Evolutionary conservation across 2,329 filamentous ascomycete genomes (phyloP), one percentile per base, ranked within the genome.

Genomic region (Aaosphaeria arxii): DNA sequence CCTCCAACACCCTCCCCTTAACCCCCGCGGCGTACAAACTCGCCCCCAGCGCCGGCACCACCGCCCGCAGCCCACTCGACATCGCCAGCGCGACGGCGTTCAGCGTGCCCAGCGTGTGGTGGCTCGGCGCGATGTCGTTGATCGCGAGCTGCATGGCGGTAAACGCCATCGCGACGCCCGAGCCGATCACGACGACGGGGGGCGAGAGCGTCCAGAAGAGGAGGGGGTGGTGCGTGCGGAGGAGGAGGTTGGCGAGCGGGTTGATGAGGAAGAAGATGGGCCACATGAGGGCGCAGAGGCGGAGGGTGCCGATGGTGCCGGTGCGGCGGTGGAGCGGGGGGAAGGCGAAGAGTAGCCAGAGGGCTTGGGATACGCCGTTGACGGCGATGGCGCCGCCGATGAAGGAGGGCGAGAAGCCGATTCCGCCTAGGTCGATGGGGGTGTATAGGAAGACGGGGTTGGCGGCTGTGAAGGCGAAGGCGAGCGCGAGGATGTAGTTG

Each of bases 291-390:
- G 77, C 78, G 62, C 86, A 88, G 6, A 71, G 54, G 5, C 78
- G 77, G 51, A 92, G 71, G 0, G 91, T 73, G 4, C 77, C 79
- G 28, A 83, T 84, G 5, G 87, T 91, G 7, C 88, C 87, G 24
- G 84, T 65, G 17, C 80, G 80, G 33, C 69, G 73, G 61, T 92
- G 88, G 1, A 92, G 66, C 0, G 76, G 72, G 1, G 88, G 87
- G 61, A 92, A 91, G 31, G 79, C 73, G 11, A 89, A 53, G 0
- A 92, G 74, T 2, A 90, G 79, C 87, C 88, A 92, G 5, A 81
- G 48, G 1, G 86, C 82, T 66, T 92, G 89, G 4, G 81, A 77
- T 11, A 80, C 70, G 9, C 89, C 89, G 24, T 77, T 80, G 1
- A 85, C 48, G 1, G 77, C 82, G 71, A 92, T 80, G 69, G 86